phyloP scores from a whole-genome alignment of 768 basidiomycete species.

The Lentinula detonsa region DNA sequence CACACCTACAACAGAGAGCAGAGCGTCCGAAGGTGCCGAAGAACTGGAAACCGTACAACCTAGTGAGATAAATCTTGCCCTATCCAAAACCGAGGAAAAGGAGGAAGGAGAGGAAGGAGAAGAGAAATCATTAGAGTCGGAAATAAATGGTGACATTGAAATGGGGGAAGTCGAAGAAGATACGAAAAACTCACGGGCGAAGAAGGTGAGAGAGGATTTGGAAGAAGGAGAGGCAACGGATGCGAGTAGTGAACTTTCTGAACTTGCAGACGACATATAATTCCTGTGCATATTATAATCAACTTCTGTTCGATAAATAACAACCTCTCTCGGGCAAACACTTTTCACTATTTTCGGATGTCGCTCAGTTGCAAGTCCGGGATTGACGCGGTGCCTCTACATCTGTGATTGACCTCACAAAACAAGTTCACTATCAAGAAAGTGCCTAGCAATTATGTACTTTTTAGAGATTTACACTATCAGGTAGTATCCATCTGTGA shows the following conservation, averaged over 20 bases:
- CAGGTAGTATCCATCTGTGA: conserved; percentile 3
- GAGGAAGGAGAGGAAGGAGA: conserved; percentile 37
- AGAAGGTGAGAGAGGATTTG: conserved; percentile 60
- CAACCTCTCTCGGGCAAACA: too few relatives aligned
- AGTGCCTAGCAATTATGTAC: too few relatives aligned
- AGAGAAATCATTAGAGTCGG: conserved; percentile 21
- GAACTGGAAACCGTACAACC: neutral
- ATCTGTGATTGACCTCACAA: too few relatives aligned
- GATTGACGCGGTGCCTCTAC: too few relatives aligned
- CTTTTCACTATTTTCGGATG: too few relatives aligned
- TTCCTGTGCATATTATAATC: neutral
- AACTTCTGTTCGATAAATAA: neutral
- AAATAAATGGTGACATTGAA: conserved; percentile 67
- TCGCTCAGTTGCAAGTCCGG: too few relatives aligned
- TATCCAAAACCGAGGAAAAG: conserved; percentile 29
- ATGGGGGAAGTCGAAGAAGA: conserved; percentile 89
- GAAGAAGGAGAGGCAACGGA: conserved; percentile 88
- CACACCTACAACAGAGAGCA: conserved; percentile 42
- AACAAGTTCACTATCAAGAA: too few relatives aligned
- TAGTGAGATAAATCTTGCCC: neutral
- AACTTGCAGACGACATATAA: conserved; percentile 50
- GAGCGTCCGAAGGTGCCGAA: conserved; percentile 12
- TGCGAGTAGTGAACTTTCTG: conserved; percentile 70
- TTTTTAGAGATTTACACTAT: conserved; percentile 9
- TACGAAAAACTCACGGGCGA: conserved; percentile 43